phyloP scores from a whole-genome alignment of 257 asterid genomes.

The Ajuga chamaepitys region DNA sequence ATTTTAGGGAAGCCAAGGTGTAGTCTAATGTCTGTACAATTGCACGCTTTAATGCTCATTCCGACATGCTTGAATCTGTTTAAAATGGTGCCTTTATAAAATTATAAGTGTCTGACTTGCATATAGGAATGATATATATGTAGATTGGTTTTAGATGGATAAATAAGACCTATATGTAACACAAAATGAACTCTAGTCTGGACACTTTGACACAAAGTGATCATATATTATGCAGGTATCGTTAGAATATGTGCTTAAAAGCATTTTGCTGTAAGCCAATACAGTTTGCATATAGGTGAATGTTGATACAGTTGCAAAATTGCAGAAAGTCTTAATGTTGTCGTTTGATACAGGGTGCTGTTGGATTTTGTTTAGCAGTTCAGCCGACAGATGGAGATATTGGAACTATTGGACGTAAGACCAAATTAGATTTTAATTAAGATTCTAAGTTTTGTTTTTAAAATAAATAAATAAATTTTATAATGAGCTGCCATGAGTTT shows the following conservation, averaged over 20 bases:
- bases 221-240: not conserved
- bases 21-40: not conserved
- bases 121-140: not conserved
- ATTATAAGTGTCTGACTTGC: not conserved
- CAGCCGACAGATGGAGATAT: conserved; percentile 45
- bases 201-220: not conserved
- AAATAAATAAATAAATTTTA: not conserved
- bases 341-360: conserved; percentile 58
- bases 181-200: not conserved
- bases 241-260: not conserved
- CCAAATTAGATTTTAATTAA: conserved; percentile 5
- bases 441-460: no score
- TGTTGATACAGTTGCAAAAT: not conserved
- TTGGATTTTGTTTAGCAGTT: conserved; percentile 83
- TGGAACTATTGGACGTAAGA: conserved; percentile 91
- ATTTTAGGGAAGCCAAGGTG: not conserved
- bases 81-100: not conserved
- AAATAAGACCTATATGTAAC: not conserved
- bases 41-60: not conserved
- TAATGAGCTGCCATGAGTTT: not conserved
- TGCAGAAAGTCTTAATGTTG: conserved; percentile 14
- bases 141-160: not conserved
- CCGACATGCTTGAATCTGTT: not conserved
- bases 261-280: not conserved
- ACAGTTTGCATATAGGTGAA: conserved; percentile 6